These are phyloP conservation scores for Chlorella sp. DNA, from an alignment of 139 green algal species.

Conservation along the genomic window DNA sequence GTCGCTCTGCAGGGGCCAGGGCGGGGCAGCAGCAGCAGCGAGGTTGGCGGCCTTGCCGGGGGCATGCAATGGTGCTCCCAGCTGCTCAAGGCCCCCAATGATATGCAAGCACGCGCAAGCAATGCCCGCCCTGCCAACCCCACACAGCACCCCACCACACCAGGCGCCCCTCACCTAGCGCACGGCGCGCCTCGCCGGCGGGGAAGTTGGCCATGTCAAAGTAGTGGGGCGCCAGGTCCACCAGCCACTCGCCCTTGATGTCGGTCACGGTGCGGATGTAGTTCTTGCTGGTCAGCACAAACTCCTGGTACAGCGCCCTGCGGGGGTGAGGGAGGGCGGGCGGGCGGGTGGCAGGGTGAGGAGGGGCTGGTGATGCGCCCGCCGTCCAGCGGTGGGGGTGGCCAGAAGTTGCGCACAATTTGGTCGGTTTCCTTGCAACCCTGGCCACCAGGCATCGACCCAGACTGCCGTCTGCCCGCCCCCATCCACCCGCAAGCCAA, in stretches of 20 bases:
- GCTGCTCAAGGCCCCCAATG: too few relatives aligned
- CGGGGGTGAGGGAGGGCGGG: background rate
- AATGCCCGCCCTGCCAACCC: background rate
- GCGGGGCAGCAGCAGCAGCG: too few relatives aligned
- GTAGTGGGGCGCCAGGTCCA: constrained; percentile 97
- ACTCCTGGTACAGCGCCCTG: constrained; percentile 98
- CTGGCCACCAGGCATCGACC: too few relatives aligned
- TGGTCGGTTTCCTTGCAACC: too few relatives aligned
- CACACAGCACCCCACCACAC: background rate
- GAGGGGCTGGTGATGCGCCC: too few relatives aligned
- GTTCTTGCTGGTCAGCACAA: constrained; percentile 97
- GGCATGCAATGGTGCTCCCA: too few relatives aligned
- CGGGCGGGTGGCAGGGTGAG: background rate
- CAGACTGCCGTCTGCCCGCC: too few relatives aligned
- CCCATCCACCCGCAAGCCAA: background rate
- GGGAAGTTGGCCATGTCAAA: constrained; percentile 98
- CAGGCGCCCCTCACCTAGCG: constrained; percentile 1
- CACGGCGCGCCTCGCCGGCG: constrained; percentile 76
- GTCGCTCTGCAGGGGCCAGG: constrained; percentile 57
- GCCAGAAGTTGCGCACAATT: too few relatives aligned
- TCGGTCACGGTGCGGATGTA: constrained; percentile 96
- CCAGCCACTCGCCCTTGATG: constrained; percentile 96
- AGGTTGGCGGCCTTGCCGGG: too few relatives aligned
- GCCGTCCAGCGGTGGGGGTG: too few relatives aligned
- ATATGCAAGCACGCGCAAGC: too few relatives aligned